Evolutionary conservation across 768 basidiomycete genomes (phyloP).

Genomic region (Phanerodontia chrysosporium): DNA sequence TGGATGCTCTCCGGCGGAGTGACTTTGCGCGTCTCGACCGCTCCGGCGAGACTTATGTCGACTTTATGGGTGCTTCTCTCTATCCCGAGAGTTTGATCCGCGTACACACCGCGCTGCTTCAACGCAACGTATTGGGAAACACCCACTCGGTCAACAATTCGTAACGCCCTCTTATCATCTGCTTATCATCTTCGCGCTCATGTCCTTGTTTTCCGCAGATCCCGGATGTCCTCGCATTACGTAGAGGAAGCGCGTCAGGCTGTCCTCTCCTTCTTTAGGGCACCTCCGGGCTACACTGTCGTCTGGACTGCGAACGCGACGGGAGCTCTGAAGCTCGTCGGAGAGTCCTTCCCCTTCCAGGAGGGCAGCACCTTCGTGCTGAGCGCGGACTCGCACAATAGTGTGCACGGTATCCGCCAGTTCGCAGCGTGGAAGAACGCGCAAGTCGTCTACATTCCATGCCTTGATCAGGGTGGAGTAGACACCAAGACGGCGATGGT

Average conservation of each 20-base stretch:
- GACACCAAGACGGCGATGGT: slow-evolving; percentile 59
- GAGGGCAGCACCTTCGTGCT: slow-evolving; percentile 60
- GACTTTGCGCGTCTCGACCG: slow-evolving; percentile 34
- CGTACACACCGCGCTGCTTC: slow-evolving; percentile 67
- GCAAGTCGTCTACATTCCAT: slow-evolving; percentile 58
- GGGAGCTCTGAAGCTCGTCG: slow-evolving; percentile 75
- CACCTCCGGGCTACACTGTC: slow-evolving; percentile 72
- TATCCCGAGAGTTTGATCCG: slow-evolving; percentile 76
- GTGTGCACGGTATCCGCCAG: slow-evolving; percentile 76
- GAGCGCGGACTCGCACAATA: slow-evolving; percentile 78
- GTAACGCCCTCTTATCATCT: slow-evolving; percentile 33
- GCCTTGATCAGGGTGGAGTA: slow-evolving; percentile 62
- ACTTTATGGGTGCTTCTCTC: slow-evolving; percentile 82
- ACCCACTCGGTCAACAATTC: slow-evolving; percentile 82
- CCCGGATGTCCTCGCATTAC: slow-evolving; percentile 61
- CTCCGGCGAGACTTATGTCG: slow-evolving; percentile 71
- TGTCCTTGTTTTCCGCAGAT: slow-evolving; percentile 39
- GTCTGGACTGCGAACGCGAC: slow-evolving; percentile 81
- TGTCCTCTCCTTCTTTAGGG: slow-evolving; percentile 74
- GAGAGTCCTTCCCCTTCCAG: slow-evolving; percentile 73
- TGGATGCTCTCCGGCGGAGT: slow-evolving; percentile 30
- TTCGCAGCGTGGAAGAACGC: slow-evolving; percentile 58
- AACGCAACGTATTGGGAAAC: slow-evolving; percentile 66
- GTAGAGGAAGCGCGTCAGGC: slow-evolving; percentile 67
- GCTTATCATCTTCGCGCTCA: not conserved